These are phyloP conservation scores for Aspergillus ruber DNA, from an alignment of 2,329 filamentous ascomycete genomes.

Conservation along the genomic window DNA sequence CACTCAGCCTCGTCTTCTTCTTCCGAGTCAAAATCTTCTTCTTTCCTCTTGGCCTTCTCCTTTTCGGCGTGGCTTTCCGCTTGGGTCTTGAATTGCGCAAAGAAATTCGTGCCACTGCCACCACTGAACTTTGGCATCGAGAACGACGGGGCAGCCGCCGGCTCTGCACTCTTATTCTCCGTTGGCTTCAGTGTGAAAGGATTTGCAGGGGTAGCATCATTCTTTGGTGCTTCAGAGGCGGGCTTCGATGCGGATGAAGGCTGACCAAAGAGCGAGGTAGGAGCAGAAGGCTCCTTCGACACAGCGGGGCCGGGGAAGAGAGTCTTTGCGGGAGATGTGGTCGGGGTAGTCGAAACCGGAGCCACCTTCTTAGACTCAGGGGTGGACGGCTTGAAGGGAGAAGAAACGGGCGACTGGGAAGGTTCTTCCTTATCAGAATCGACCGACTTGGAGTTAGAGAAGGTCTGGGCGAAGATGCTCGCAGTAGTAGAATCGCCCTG, in stretches of 20 bases:
- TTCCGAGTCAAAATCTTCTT: conserved; percentile 47
- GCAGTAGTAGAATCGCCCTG: conserved; percentile 21
- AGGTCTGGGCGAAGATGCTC: conserved; percentile 25
- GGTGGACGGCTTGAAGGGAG: conserved; percentile 12
- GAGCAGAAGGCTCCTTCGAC: conserved; percentile 5
- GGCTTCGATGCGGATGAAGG: conserved; percentile 8
- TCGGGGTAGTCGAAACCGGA: conserved; percentile 16
- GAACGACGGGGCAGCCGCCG: conserved; percentile 10
- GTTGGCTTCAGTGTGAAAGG: conserved; percentile 18
- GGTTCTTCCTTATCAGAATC: conserved; percentile 8
- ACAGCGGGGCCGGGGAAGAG: conserved; percentile 9
- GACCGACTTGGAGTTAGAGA: conserved; percentile 17
- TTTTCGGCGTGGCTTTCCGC: conserved; percentile 37
- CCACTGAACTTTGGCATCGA: conserved; percentile 29
- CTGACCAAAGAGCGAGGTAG: conserved; percentile 5
- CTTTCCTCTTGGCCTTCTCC: conserved; percentile 44
- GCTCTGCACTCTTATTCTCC: conserved; percentile 2
- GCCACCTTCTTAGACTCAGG: conserved; percentile 11
- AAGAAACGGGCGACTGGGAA: conserved; percentile 1
- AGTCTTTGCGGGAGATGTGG: conserved; percentile 16
- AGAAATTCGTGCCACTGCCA: conserved; percentile 29
- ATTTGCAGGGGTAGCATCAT: conserved; percentile 9
- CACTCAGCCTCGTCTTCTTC: conserved; percentile 47
- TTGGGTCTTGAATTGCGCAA: conserved; percentile 36
- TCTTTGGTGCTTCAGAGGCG: conserved; percentile 3